Conservation (phyloP, 2,329 filamentous ascomycete genomes). For the Rutstroemia sp. region DNA sequence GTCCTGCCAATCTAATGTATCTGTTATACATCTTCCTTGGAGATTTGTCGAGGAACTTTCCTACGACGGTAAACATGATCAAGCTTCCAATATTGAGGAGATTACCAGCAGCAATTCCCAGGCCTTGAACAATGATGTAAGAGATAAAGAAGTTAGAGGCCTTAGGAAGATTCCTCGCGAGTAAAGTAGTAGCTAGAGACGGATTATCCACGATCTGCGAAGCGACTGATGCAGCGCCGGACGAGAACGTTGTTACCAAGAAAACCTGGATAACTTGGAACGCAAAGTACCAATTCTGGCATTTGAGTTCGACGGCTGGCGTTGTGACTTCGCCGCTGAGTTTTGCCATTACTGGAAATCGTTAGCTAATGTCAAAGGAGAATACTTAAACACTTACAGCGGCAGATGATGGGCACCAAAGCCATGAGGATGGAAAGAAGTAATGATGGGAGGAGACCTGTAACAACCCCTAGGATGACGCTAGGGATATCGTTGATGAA, state of each 20-base stretch:
- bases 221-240: slow-evolving; percentile 67
- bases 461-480: slow-evolving; percentile 69
- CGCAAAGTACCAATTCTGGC: slow-evolving; percentile 83
- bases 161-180: slow-evolving; percentile 70
- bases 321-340: slow-evolving; percentile 71
- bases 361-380: slow-evolving; percentile 7
- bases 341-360: slow-evolving; percentile 59
- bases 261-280: slow-evolving; percentile 92
- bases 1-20: slow-evolving; percentile 65
- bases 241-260: slow-evolving; percentile 75
- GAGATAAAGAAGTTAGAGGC: slow-evolving; percentile 92
- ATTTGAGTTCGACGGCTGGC: slow-evolving; percentile 75
- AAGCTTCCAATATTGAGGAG: slow-evolving; percentile 69
- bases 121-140: slow-evolving; percentile 87
- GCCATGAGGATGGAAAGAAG: slow-evolving; percentile 77
- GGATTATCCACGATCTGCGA: slow-evolving; percentile 58
- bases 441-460: slow-evolving; percentile 74
- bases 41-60: slow-evolving; percentile 66
- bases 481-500: slow-evolving; percentile 68
- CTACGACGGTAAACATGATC: slow-evolving; percentile 63
- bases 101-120: slow-evolving; percentile 67
- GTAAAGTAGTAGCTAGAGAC: slow-evolving; percentile 49
- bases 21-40: slow-evolving; percentile 73
- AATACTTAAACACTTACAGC: slow-evolving; percentile 43
- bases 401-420: slow-evolving; percentile 72